phyloP scores from a whole-genome alignment of 2,329 filamentous ascomycete genomes.

The Aureobasidium musti region DNA sequence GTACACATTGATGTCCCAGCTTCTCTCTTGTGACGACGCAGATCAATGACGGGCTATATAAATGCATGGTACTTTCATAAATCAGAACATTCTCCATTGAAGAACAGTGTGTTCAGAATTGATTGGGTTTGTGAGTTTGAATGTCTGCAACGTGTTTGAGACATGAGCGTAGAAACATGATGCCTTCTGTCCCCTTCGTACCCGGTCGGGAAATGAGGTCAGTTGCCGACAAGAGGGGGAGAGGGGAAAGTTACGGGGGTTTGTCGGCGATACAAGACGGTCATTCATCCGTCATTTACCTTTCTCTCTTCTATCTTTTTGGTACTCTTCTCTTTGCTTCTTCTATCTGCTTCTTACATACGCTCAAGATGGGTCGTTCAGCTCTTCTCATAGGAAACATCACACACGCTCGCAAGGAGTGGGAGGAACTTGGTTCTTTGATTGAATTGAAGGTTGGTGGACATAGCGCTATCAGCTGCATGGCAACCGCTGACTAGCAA shows the following conservation, averaged over 20 bases:
- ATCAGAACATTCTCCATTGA: too few species aligned
- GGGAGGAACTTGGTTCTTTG: slow-evolving; percentile 45
- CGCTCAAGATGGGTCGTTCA: slow-evolving; percentile 29
- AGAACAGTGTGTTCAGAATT: too few species aligned
- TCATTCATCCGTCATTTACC: not conserved
- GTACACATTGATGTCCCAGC: not conserved
- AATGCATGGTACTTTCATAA: too few species aligned
- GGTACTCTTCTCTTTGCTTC: not conserved
- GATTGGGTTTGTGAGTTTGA: too few species aligned
- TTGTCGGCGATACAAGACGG: not conserved
- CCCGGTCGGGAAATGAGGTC: too few species aligned
- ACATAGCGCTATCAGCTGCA: not conserved
- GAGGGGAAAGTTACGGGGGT: not conserved
- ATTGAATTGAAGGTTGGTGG: slow-evolving; percentile 39
- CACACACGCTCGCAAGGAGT: slow-evolving; percentile 50
- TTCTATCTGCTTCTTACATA: not conserved
- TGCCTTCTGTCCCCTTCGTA: too few species aligned
- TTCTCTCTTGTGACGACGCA: too few species aligned
- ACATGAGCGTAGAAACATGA: too few species aligned
- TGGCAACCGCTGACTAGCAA: not conserved
- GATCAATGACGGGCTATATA: too few species aligned
- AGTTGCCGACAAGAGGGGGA: too few species aligned
- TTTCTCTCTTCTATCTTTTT: not conserved
- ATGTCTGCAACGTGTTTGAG: too few species aligned
- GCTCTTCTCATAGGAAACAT: slow-evolving; percentile 52